Evolutionary conservation across 1,139 yeast genomes (phyloP), one percentile per base, ranked within the genome.

Genomic region (Candida neerlandica): DNA sequence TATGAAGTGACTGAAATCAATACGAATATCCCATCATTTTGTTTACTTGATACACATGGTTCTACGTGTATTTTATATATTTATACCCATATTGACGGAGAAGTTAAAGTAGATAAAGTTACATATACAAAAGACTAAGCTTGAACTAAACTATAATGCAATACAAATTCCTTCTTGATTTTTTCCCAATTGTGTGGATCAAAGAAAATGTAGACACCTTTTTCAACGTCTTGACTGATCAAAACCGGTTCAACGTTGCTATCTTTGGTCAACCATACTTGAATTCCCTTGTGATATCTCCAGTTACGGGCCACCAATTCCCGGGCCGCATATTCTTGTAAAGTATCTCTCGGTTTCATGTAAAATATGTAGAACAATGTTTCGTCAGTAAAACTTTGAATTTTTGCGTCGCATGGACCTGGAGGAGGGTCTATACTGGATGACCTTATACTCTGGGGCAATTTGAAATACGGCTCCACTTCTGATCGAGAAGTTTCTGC

Each of bases 101-200:
- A 90, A 54, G 94, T 94, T 45, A 89, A 89, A 67, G 97, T 94
- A 29, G 98, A 92, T 65, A 91, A 91, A 69, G 88, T 91, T 50
- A 84, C 86, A 46, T 90, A 87, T 65, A 79, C 85, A 55, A 90
- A 89, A 66, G 85, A 82, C 55, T 59, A 75, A 11, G 81, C 77
- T 58, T 76, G 80, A 32, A 76, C 80, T n/a, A 75, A 67, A 38
- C 77, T 70, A 67, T 87, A 87, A 62, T 84, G 85, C 60, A 87
- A 76, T 35, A 86, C 83, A 69, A 87, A 85, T 64, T 86, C 92
- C 69, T 87, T 86, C 62, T 89, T 91, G 57, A 94, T 91, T 70
- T 90, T 89, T 61, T 90, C 96, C 99, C 99, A 95, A 53, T 88
- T 83, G 57, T 86, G 90, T 4, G 98, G 98, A 63, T 95, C 99